These are phyloP conservation scores for Cadophora gregata DNA, from an alignment of 2,329 filamentous ascomycete genomes.

Conservation along the genomic window DNA sequence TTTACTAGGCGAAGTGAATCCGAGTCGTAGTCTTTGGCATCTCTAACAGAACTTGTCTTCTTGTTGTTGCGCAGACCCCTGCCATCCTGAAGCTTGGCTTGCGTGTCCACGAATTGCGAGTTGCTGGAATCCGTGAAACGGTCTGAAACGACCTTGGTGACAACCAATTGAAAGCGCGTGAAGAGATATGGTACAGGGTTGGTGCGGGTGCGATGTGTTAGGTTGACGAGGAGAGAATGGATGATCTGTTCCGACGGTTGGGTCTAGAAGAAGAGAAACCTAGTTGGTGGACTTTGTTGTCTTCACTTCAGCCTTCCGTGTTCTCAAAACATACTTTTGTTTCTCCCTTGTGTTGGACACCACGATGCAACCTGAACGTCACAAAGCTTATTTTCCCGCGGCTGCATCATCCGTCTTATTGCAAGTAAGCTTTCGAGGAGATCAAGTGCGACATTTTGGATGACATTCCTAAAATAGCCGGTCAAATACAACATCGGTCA, in stretches of 20 bases:
- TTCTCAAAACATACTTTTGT: slow-evolving; percentile 3
- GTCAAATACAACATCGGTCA: not conserved
- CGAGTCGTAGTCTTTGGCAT: slow-evolving; percentile 16
- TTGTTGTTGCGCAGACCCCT: slow-evolving; percentile 1
- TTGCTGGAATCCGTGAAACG: slow-evolving; percentile 4
- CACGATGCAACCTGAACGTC: slow-evolving; percentile 2
- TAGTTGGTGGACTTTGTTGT: slow-evolving; percentile 4
- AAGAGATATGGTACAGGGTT: slow-evolving; percentile 13
- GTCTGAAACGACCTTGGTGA: slow-evolving; percentile 10
- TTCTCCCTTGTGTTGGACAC: not conserved
- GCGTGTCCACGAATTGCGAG: slow-evolving; percentile 13
- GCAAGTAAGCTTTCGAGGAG: slow-evolving; percentile 2
- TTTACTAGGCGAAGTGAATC: slow-evolving; percentile 10
- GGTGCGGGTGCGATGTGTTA: not conserved
- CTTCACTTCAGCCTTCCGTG: slow-evolving; percentile 8
- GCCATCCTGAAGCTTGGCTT: slow-evolving; percentile 7
- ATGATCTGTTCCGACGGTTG: not conserved
- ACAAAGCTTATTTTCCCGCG: slow-evolving; percentile 4
- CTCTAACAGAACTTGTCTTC: slow-evolving; percentile 12
- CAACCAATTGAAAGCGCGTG: slow-evolving; percentile 5
- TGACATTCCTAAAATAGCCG: not conserved
- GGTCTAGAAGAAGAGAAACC: not conserved
- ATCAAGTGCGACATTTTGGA: not conserved
- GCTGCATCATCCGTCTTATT: not conserved
- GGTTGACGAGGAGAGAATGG: not conserved